Evolutionary conservation across 805 yeast species (phyloP), one percentile per base, ranked within the genome.

Genomic region (Ogataea parapolymorpha): DNA sequence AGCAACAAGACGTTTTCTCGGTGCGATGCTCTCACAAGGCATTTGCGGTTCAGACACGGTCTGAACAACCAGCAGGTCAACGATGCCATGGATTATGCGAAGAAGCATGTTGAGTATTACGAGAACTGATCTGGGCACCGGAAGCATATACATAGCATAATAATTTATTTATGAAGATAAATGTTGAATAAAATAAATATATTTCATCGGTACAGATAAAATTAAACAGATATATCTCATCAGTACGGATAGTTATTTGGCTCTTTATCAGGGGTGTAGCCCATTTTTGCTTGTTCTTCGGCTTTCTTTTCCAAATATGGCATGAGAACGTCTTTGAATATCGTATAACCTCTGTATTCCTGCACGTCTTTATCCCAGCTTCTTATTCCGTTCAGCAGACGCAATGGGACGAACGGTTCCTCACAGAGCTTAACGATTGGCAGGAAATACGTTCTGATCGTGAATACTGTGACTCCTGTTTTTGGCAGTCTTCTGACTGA

Each of bases 11-110:
- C 95, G 1, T 91, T 93, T 58, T 85, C 95, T 41, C 77, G 99
- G 48, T 84, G 89, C 59, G 99, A 91, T 65, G 97, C 99, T 1
- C 73, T 91, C 48, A 86, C 95, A 13, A 80, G 97, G 61, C 99
- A 91, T 63, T 81, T 90, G 47, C 80, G 95, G 55, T 91, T 89
- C 33, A 89, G 93, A 68, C 98, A 90, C 67, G 84, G 85, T 7
- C 64, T 82, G 40, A 72, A 70, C 29, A 84, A 84, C 28, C 66
- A 70, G 45, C 82, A 80, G 47, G 87, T 86, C n/a, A 70, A 77
- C 42, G 77, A 79, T 39, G 80, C 86, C 30, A 80, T 84, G 51
- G 80, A 81, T 54, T 80, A 74, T 52, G 93, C 93, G 6, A 85
- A 83, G 61, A 85, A 79, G 50, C 77, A 85, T 58, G 88, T 84